phyloP scores from a whole-genome alignment of 306 rosid genomes.

The Cucurbita moschata region DNA sequence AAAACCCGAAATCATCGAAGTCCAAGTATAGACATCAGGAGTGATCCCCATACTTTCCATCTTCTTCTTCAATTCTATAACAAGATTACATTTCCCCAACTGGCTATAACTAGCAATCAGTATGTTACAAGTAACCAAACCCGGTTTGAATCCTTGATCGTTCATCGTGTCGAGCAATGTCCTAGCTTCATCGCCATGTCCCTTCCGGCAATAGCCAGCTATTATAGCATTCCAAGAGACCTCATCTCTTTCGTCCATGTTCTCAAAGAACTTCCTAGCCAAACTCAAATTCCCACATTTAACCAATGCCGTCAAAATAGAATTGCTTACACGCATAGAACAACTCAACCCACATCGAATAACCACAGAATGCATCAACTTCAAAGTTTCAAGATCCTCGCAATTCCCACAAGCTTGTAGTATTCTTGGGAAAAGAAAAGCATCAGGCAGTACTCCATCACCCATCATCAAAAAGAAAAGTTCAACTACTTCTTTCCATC shows the following conservation, averaged over 20 bases:
- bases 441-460: conserved; percentile 59
- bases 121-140: conserved; percentile 73
- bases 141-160: conserved; percentile 40
- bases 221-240: conserved; percentile 67
- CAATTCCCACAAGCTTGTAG: conserved; percentile 67
- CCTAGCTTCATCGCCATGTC: conserved; percentile 44
- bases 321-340: conserved; percentile 28
- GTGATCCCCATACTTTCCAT: conserved; percentile 53
- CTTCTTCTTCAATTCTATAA: conserved; percentile 63
- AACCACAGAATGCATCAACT: conserved; percentile 55
- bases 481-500: conserved; percentile 54
- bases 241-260: conserved; percentile 43
- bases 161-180: conserved; percentile 48
- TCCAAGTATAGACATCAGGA: conserved; percentile 95
- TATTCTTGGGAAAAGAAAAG: conserved; percentile 55
- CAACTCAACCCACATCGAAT: conserved; percentile 34
- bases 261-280: conserved; percentile 45
- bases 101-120: conserved; percentile 57
- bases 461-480: conserved; percentile 53
- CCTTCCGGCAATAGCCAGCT: conserved; percentile 53
- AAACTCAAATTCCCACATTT: conserved; percentile 47
- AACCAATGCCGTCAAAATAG: conserved; percentile 54
- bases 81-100: conserved; percentile 51
- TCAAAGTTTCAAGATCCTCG: conserved; percentile 31
- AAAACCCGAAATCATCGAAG: conserved; percentile 86